phyloP scores from a whole-genome alignment of 495 filamentous ascomycete species.

The Collariella sp. region DNA sequence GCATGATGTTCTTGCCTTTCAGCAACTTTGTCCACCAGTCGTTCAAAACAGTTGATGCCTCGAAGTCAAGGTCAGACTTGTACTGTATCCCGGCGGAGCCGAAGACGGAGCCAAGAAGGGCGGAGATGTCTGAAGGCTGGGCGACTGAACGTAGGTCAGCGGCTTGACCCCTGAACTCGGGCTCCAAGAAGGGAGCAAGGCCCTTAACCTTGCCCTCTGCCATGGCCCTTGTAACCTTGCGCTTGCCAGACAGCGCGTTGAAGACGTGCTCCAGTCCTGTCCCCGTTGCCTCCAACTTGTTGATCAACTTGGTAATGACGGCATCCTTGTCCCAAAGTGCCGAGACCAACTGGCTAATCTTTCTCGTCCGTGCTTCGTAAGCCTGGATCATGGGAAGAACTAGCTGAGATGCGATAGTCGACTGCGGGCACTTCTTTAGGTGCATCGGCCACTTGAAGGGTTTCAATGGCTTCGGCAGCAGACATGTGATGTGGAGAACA shows the following conservation, averaged over 20 bases:
- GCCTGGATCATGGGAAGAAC: slow-evolving; percentile 61
- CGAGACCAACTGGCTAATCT: slow-evolving; percentile 47
- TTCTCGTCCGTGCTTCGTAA: slow-evolving; percentile 42
- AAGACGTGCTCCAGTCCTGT: slow-evolving; percentile 63
- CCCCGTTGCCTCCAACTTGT: slow-evolving; percentile 65
- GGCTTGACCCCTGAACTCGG: slow-evolving; percentile 37
- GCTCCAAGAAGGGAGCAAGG: slow-evolving; percentile 44
- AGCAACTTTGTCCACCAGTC: slow-evolving; percentile 45
- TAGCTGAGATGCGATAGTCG: slow-evolving; percentile 50
- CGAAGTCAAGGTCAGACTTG: slow-evolving; percentile 18
- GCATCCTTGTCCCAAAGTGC: slow-evolving; percentile 68
- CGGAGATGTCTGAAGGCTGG: slow-evolving; percentile 26
- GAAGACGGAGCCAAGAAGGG: slow-evolving; percentile 32
- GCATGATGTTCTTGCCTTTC: slow-evolving; percentile 19
- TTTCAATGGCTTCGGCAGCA: slow-evolving; percentile 57
- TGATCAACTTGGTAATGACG: slow-evolving; percentile 63
- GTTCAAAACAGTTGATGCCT: slow-evolving; percentile 28
- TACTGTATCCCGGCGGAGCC: slow-evolving; percentile 22
- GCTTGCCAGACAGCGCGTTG: slow-evolving; percentile 51
- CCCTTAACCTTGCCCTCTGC: slow-evolving; percentile 48
- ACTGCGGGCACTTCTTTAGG: slow-evolving; percentile 47
- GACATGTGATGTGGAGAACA: slow-evolving; percentile 48
- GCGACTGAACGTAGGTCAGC: slow-evolving; percentile 17
- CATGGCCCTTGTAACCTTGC: slow-evolving; percentile 35
- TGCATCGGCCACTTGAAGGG: slow-evolving; percentile 62